phyloP scores from a whole-genome alignment of 306 rosid genomes.

The Fagus crenata region DNA sequence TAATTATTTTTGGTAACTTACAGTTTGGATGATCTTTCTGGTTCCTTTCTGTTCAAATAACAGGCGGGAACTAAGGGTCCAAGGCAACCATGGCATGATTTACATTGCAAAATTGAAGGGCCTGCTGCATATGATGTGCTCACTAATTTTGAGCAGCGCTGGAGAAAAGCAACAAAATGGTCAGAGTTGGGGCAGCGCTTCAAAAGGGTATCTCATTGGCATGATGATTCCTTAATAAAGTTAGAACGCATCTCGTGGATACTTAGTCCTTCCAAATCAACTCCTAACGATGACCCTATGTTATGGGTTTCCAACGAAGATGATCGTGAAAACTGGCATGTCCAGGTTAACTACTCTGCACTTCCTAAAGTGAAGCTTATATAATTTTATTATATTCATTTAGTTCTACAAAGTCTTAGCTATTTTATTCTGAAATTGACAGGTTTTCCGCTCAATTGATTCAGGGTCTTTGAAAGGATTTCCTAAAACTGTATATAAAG shows the following conservation, averaged over 20 bases:
- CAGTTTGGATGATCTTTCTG: slow-evolving; percentile 14
- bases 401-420: neutral
- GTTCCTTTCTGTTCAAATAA: slow-evolving; percentile 25
- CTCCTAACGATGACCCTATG: slow-evolving; percentile 50
- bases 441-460: slow-evolving; percentile 94
- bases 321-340: slow-evolving; percentile 80
- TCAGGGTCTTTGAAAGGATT: slow-evolving; percentile 98
- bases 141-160: slow-evolving; percentile 93
- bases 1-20: slow-evolving; percentile 10
- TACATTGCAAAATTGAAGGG: slow-evolving; percentile 95
- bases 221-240: slow-evolving; percentile 85
- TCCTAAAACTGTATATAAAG: slow-evolving; percentile 66
- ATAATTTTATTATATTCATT: neutral
- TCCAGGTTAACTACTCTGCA: slow-evolving; percentile 62
- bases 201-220: slow-evolving; percentile 74
- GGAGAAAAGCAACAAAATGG: slow-evolving; percentile 91
- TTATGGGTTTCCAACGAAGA: slow-evolving; percentile 71
- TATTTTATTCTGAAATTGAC: slow-evolving; percentile 23
- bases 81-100: slow-evolving; percentile 96
- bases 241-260: slow-evolving; percentile 97
- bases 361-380: slow-evolving; percentile 11
- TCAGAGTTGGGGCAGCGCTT: slow-evolving; percentile 67
- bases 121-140: slow-evolving; percentile 96
- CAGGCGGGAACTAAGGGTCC: slow-evolving; percentile 78
- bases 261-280: slow-evolving; percentile 72